phyloP scores from a whole-genome alignment of 2,329 filamentous ascomycete species.

The Cladosporium sp. region DNA sequence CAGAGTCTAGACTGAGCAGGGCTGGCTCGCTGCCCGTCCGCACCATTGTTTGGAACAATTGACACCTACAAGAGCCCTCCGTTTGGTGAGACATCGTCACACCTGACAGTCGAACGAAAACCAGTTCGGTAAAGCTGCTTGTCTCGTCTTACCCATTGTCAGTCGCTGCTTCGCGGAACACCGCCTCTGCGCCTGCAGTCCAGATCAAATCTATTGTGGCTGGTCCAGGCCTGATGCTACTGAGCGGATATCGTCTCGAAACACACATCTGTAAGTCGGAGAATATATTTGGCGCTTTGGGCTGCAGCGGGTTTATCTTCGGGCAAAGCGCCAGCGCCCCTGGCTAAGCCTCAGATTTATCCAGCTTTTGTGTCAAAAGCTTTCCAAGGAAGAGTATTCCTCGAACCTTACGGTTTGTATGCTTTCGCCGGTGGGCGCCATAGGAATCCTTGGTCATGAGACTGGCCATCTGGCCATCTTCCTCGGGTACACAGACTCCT shows the following conservation, averaged over 20 bases:
- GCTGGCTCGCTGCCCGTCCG: background rate
- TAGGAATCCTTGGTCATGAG: background rate
- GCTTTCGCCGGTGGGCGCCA: background rate
- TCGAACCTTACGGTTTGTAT: background rate
- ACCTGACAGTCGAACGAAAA: background rate
- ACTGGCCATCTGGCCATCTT: background rate
- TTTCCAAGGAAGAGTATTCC: background rate
- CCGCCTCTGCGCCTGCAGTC: background rate
- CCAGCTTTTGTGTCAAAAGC: background rate
- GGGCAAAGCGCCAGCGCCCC: background rate
- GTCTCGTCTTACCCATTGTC: background rate
- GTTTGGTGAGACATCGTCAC: constrained; percentile 6
- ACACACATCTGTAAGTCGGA: no score
- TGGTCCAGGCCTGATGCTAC: background rate
- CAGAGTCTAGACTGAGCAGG: background rate
- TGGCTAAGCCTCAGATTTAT: background rate
- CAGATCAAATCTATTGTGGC: background rate
- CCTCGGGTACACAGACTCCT: background rate
- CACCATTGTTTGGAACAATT: constrained; percentile 5
- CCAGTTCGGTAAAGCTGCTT: background rate
- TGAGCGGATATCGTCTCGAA: background rate
- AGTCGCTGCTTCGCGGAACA: background rate
- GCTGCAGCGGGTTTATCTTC: background rate
- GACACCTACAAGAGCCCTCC: background rate
- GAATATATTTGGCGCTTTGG: background rate